Percentiles rank a stretch among this genome's conserved stretches.
Conservation (phyloP, 116 monocot genomes). For the Thalassia testudinum region DNA sequence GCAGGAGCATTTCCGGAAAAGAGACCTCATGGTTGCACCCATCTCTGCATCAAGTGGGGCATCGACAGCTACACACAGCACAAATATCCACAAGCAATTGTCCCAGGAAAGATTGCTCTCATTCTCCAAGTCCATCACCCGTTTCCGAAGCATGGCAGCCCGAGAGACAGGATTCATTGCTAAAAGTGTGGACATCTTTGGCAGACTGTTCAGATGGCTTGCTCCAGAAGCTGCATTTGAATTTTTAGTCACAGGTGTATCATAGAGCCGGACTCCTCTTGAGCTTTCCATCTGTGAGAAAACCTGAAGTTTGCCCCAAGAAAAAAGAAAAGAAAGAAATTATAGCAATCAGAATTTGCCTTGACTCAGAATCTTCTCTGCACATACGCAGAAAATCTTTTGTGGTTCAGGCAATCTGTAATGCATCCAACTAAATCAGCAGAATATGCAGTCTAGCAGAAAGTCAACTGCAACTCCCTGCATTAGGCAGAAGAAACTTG, state of each 20-base stretch:
- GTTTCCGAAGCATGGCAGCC: conserved; percentile 37
- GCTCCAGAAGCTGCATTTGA: neutral
- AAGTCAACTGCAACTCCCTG: too few relatives aligned
- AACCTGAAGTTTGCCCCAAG: conserved; percentile 17
- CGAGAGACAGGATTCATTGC: conserved; percentile 37
- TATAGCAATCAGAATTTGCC: too few relatives aligned
- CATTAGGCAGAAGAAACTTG: too few relatives aligned
- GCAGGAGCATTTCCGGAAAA: conserved; percentile 69
- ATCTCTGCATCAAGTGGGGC: conserved; percentile 54
- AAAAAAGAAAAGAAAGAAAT: too few relatives aligned
- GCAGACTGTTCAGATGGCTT: conserved; percentile 2
- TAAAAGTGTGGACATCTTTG: conserved; percentile 29
- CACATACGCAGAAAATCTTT: too few relatives aligned
- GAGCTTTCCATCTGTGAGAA: conserved; percentile 36
- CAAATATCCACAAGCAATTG: conserved; percentile 66
- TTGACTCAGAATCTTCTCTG: too few relatives aligned
- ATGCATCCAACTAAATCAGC: too few relatives aligned
- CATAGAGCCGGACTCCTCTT: neutral
- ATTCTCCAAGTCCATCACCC: conserved; percentile 27
- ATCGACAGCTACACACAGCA: conserved; percentile 59
- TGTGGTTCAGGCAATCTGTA: too few relatives aligned
- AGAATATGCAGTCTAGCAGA: too few relatives aligned
- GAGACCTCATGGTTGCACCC: conserved; percentile 47
- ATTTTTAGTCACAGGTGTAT: neutral
- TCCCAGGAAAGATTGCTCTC: conserved; percentile 26